Conservation (phyloP, 257 asterid species). For the Sherardia arvensis region DNA sequence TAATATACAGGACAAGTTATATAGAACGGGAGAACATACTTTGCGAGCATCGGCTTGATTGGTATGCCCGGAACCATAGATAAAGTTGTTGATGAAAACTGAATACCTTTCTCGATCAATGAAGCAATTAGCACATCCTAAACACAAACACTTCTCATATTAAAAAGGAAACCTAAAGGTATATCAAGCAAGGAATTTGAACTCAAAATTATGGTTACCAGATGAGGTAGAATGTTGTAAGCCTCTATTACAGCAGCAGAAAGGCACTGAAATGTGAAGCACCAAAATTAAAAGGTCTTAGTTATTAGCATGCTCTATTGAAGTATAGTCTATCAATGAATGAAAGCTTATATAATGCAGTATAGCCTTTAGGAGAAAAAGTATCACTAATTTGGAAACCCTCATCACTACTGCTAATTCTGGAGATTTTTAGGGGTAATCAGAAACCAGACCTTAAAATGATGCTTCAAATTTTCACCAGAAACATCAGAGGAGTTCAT, state of each 20-base stretch:
- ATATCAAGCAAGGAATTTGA: not conserved
- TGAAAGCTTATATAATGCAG: not conserved
- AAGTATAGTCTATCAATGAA: not conserved
- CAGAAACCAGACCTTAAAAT: slow-evolving; percentile 49
- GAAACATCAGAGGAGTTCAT: slow-evolving; percentile 39
- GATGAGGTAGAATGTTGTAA: slow-evolving; percentile 70
- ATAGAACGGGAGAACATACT: slow-evolving; percentile 27
- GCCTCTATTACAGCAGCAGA: slow-evolving; percentile 75
- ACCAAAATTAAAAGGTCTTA: slow-evolving; percentile 3
- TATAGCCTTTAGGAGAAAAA: not conserved
- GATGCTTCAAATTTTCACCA: slow-evolving; percentile 49
- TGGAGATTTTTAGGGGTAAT: slow-evolving; percentile 5
- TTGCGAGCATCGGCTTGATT: slow-evolving; percentile 94
- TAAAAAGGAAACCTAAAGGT: not conserved
- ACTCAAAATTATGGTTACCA: slow-evolving; percentile 36
- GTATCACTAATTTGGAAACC: not conserved
- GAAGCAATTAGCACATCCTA: slow-evolving; percentile 75
- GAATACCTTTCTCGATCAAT: slow-evolving; percentile 65
- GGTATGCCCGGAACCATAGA: slow-evolving; percentile 90
- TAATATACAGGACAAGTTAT: not conserved
- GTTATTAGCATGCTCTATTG: not conserved
- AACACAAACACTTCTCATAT: slow-evolving; percentile 3
- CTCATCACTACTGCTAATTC: not conserved
- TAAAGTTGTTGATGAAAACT: slow-evolving; percentile 54
- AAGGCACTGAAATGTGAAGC: slow-evolving; percentile 35